These are phyloP conservation scores for Phytophthora syringae DNA, from an alignment of 352 stramenopile genomes.

Conservation along the genomic window DNA sequence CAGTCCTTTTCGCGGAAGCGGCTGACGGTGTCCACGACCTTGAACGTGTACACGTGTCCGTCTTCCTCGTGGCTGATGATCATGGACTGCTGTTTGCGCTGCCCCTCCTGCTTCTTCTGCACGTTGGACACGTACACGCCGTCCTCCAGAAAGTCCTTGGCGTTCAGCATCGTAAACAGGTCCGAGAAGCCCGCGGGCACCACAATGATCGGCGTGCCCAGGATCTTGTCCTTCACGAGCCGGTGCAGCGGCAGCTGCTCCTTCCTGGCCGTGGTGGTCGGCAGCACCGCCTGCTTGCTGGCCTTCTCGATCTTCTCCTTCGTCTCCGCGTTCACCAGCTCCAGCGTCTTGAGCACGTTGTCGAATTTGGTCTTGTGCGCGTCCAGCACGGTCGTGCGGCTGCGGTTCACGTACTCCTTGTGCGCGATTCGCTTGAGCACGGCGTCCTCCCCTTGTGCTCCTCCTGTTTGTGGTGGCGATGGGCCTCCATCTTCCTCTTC, in stretches of 20 bases:
- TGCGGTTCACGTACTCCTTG: conserved; percentile 73
- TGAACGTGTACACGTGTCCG: conserved; percentile 86
- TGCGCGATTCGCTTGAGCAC: conserved; percentile 70
- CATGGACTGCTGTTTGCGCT: conserved; percentile 83
- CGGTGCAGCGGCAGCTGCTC: conserved; percentile 70
- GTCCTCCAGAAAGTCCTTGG: conserved; percentile 87
- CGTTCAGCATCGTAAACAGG: conserved; percentile 91
- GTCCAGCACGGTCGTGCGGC: conserved; percentile 77
- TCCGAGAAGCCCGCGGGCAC: conserved; percentile 88
- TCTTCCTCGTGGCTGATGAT: conserved; percentile 85
- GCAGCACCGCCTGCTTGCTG: conserved; percentile 60
- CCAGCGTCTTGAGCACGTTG: conserved; percentile 79
- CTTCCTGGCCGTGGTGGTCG: conserved; percentile 51
- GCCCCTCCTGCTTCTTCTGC: conserved; percentile 88
- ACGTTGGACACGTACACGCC: conserved; percentile 81
- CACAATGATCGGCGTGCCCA: conserved; percentile 91
- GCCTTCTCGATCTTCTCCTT: conserved; percentile 91
- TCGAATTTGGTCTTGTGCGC: conserved; percentile 86
- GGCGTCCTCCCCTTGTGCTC: conserved; percentile 50
- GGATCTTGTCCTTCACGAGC: conserved; percentile 81
- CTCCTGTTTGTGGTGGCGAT: conserved; percentile 45
- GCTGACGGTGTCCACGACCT: conserved; percentile 88
- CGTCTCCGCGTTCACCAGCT: conserved; percentile 82
- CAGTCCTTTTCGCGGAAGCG: conserved; percentile 90
- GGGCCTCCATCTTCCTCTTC: conserved; percentile 42